These are phyloP conservation scores for Bruguiera sexangula DNA, from an alignment of 345 rosid genomes.

Conservation along the genomic window DNA sequence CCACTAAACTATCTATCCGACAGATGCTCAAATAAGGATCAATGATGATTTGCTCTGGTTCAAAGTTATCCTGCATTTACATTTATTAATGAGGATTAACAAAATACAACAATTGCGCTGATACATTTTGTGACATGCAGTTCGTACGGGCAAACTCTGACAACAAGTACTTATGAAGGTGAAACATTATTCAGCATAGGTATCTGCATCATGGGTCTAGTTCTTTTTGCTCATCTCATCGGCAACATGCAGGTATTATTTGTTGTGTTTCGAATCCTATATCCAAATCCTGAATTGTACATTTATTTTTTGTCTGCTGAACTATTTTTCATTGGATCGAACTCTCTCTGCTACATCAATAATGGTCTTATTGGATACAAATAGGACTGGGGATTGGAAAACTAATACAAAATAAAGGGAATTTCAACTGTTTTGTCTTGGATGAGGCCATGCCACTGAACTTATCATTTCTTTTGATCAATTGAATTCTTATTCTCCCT, in stretches of 20 bases:
- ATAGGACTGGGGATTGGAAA: too few relatives aligned
- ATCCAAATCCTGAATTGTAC: not conserved
- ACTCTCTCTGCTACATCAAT: too few relatives aligned
- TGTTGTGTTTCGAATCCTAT: not conserved
- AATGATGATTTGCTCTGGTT: too few relatives aligned
- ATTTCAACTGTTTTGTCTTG: too few relatives aligned
- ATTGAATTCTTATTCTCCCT: conserved; percentile 9
- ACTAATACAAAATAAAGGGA: too few relatives aligned
- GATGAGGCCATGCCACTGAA: not conserved
- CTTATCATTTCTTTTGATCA: not conserved
- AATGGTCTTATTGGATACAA: too few relatives aligned
- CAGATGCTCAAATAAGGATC: too few relatives aligned
- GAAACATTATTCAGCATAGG: conserved; percentile 64
- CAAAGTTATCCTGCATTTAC: too few relatives aligned
- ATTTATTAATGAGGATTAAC: too few relatives aligned
- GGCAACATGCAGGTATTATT: conserved; percentile 76
- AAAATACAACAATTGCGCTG: not conserved
- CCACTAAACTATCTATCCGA: too few relatives aligned
- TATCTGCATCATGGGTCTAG: conserved; percentile 65
- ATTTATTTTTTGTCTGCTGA: too few relatives aligned
- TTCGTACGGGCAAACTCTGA: conserved; percentile 76
- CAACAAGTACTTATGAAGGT: conserved; percentile 47
- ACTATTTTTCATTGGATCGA: too few relatives aligned
- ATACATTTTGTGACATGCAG: conserved; percentile 35
- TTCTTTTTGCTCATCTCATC: conserved; percentile 79